A percentile compares a stretch with the other conserved stretches of the same genome.
These are phyloP conservation scores for Lepidium didymum DNA, from an alignment of 345 rosid species.

Conservation along the genomic window DNA sequence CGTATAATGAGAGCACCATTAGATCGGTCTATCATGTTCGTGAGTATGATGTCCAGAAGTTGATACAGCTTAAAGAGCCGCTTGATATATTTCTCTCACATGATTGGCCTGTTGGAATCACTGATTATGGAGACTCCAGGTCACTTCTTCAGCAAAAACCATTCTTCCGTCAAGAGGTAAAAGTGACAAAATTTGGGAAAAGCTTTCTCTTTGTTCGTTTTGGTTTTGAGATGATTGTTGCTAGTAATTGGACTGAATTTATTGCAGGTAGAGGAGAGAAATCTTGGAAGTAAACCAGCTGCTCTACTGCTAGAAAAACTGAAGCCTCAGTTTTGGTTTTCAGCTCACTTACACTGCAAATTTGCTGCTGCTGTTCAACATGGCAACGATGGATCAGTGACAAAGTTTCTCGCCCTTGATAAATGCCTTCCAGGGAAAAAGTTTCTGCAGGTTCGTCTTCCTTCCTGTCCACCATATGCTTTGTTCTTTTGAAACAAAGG, in stretches of 20 bases:
- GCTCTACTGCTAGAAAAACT: conserved; percentile 72
- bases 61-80: conserved; percentile 75
- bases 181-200: neutral
- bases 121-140: conserved; percentile 67
- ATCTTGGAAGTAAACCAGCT: conserved; percentile 87
- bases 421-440: conserved; percentile 70
- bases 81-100: conserved; percentile 90
- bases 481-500: conserved; percentile 1
- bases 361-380: conserved; percentile 86
- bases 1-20: conserved; percentile 56
- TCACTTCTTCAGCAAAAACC: conserved; percentile 53
- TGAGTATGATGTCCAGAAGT: conserved; percentile 82
- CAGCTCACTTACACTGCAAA: conserved; percentile 92
- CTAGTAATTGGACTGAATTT: neutral
- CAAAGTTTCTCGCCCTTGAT: conserved; percentile 90
- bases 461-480: neutral
- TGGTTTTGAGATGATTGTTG: conserved; percentile 7
- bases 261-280: conserved; percentile 50
- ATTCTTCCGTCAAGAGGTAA: conserved; percentile 64
- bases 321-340: conserved; percentile 83
- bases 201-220: neutral
- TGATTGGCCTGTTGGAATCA: conserved; percentile 91
- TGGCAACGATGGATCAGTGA: conserved; percentile 55
- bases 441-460: conserved; percentile 57
- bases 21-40: conserved; percentile 87